A percentile compares a stretch with the other conserved stretches of the same genome.
Conservation (phyloP, 192 early-diverging fungal species). For the Obelidium mucronatum region DNA sequence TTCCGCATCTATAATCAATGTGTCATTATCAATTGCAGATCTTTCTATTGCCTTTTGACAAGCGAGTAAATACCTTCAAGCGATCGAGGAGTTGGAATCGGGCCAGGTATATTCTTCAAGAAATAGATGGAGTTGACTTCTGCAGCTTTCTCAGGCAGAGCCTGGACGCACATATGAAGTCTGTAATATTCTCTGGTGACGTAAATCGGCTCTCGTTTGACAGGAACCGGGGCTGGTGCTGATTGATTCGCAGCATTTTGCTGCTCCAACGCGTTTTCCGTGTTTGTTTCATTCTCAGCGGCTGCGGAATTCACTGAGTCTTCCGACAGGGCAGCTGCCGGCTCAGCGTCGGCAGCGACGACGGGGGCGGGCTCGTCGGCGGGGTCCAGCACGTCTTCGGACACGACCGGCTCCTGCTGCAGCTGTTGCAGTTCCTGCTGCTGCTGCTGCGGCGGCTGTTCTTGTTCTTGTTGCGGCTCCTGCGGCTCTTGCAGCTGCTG, state of each 20-base stretch:
- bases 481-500: background rate
- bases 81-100: constrained; percentile 48
- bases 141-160: constrained; percentile 58
- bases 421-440: background rate
- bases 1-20: constrained; percentile 47
- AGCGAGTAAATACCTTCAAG: constrained; percentile 48
- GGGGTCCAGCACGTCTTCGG: no score
- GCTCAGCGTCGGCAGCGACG: no score
- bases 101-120: constrained; percentile 52
- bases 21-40: background rate
- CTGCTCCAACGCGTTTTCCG: background rate
- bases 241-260: no score
- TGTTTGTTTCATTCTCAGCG: no score
- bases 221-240: background rate
- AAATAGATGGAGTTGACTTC: constrained; percentile 67
- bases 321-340: background rate
- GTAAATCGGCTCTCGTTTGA: constrained; percentile 17
- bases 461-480: background rate
- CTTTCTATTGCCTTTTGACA: no score
- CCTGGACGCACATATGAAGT: constrained; percentile 55
- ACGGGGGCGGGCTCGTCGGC: no score
- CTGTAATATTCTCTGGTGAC: constrained; percentile 45
- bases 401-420: background rate
- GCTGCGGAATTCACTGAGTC: background rate
- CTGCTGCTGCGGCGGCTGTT: background rate